Conservation (phyloP, 2,329 filamentous ascomycete genomes). For the Ophiostoma triangulosporum region DNA sequence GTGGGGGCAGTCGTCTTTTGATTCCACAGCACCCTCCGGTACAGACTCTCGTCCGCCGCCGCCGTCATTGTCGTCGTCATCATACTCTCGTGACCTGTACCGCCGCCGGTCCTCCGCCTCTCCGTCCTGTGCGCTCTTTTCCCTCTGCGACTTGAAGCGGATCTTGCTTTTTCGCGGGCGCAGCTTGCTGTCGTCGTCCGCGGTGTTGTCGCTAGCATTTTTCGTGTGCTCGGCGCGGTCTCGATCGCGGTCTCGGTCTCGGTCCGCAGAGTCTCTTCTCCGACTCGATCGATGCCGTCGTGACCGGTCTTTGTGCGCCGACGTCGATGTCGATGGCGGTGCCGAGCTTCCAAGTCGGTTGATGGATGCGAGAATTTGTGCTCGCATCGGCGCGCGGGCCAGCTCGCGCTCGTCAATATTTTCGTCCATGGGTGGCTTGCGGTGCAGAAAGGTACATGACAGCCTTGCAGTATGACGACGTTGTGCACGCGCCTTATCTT, state of each 20-base stretch:
- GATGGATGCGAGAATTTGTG: constrained; percentile 37
- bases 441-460: not conserved
- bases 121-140: not conserved
- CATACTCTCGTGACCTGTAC: not conserved
- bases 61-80: not conserved
- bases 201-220: not conserved
- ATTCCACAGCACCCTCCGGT: not conserved
- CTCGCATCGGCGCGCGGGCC: constrained; percentile 22
- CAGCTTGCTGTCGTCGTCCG: not conserved
- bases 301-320: not conserved
- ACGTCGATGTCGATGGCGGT: not conserved
- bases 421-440: constrained; percentile 4
- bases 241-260: not conserved
- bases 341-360: constrained; percentile 22
- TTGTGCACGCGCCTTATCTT: not conserved
- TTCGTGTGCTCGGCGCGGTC: not conserved
- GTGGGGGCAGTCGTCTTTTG: not conserved
- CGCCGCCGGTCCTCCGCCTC: not conserved
- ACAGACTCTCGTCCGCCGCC: not conserved
- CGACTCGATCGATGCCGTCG: not conserved
- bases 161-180: constrained; percentile 1
- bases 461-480: not conserved
- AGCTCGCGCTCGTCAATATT: constrained; percentile 5
- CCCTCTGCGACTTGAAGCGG: constrained; percentile 2
- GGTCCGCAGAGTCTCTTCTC: not conserved